These are phyloP conservation scores for Sphaerulina musiva DNA, from an alignment of 2,329 filamentous ascomycete species.

Conservation along the genomic window DNA sequence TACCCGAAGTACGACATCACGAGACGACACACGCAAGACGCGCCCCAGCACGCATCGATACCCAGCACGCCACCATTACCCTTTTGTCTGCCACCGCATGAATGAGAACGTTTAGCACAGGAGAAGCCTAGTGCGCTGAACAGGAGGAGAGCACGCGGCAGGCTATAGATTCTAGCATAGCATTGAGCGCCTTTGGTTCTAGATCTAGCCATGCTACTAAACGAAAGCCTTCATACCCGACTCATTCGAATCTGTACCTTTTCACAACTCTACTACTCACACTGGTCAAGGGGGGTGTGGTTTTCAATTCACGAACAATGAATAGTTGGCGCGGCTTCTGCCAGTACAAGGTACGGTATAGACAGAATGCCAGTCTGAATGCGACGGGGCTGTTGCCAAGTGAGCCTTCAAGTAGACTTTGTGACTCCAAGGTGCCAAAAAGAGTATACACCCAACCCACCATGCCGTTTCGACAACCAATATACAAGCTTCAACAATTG, in stretches of 20 bases:
- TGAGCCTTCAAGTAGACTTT: no score
- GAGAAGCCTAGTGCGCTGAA: background rate
- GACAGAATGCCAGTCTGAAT: no score
- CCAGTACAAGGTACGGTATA: no score
- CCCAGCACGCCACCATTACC: conserved; percentile 5
- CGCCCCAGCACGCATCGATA: conserved; percentile 6
- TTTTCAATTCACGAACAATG: no score
- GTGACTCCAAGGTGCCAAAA: no score
- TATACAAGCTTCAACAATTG: background rate
- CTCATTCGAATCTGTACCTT: no score
- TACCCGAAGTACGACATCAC: conserved; percentile 7
- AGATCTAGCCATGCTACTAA: conserved; percentile 2
- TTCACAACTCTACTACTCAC: no score
- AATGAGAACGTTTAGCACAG: conserved; percentile 5
- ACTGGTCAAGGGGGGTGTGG: no score
- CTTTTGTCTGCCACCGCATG: conserved; percentile 9
- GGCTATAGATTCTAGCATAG: conserved; percentile 7
- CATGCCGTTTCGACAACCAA: background rate
- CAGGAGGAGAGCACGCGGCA: conserved; percentile 6
- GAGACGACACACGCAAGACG: conserved; percentile 7
- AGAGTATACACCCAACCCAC: no score
- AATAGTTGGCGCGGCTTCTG: no score
- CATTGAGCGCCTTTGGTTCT: background rate
- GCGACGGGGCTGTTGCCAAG: no score
- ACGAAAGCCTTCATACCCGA: background rate